Conservation (phyloP, 1,139 yeast species). For the Hanseniaspora uvarum region DNA sequence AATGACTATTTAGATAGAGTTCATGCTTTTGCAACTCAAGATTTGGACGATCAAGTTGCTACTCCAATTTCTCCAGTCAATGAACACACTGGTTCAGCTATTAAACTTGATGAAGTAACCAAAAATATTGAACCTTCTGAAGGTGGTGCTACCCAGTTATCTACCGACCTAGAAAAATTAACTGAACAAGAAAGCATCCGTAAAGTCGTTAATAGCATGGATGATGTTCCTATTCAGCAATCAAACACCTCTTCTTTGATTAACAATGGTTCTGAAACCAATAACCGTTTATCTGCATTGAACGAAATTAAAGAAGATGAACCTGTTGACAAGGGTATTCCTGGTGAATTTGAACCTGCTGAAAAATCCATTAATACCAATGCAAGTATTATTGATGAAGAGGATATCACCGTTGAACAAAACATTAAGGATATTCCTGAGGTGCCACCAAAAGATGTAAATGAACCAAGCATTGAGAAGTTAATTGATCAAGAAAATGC, state of each 20-base stretch:
- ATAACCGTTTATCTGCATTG: conserved; percentile 60
- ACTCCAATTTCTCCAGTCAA: conserved; percentile 25
- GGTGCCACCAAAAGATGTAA: conserved; percentile 20
- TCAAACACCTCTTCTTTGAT: conserved; percentile 85
- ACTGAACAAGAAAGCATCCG: conserved; percentile 36
- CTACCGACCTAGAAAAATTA: conserved; percentile 17
- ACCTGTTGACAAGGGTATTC: conserved; percentile 21
- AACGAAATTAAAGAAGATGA: conserved; percentile 25
- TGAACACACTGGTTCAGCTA: not conserved
- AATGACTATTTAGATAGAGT: conserved; percentile 32
- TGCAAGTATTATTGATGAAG: conserved; percentile 23
- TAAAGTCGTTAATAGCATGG: conserved; percentile 31
- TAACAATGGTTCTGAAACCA: conserved; percentile 80
- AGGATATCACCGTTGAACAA: conserved; percentile 19
- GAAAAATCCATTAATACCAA: conserved; percentile 20
- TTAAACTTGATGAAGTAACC: conserved; percentile 25
- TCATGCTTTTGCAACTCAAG: conserved; percentile 28
- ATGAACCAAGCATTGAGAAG: conserved; percentile 23
- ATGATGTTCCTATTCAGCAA: conserved; percentile 45
- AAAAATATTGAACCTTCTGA: conserved; percentile 29
- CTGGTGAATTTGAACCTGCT: conserved; percentile 17
- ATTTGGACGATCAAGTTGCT: conserved; percentile 24
- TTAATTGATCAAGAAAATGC: conserved; percentile 18
- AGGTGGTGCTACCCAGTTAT: conserved; percentile 26
- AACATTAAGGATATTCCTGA: conserved; percentile 12